These are phyloP conservation scores for Lyophyllum decastes DNA, from an alignment of 768 basidiomycete genomes.

Conservation along the genomic window DNA sequence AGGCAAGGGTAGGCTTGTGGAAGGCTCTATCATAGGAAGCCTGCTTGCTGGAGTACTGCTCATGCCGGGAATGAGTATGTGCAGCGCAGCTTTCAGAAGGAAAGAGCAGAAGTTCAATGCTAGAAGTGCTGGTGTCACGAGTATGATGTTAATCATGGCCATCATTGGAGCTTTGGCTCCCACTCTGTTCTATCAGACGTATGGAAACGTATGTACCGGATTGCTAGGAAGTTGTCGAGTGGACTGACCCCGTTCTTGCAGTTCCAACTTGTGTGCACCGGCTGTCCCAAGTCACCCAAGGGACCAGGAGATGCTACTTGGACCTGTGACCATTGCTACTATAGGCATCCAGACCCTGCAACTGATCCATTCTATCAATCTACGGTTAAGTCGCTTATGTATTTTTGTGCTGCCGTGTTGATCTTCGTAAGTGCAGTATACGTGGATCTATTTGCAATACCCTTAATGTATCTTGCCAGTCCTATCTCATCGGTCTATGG, in stretches of 20 bases:
- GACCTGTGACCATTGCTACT: conserved; percentile 92
- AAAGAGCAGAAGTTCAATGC: conserved; percentile 99
- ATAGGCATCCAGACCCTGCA: conserved; percentile 91
- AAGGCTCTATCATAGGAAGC: conserved; percentile 95
- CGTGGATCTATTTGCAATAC: background rate
- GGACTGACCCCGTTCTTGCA: conserved; percentile 30
- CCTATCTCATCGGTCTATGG: conserved; percentile 96
- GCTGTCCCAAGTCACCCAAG: conserved; percentile 60
- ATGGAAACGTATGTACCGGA: conserved; percentile 81
- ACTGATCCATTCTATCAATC: conserved; percentile 96
- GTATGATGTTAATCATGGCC: conserved; percentile 99
- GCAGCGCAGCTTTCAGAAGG: conserved; percentile 79
- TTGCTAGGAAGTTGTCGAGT: background rate
- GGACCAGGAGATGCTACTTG: conserved; percentile 55
- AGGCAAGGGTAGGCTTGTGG: conserved; percentile 90
- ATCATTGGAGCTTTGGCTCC: conserved; percentile 95
- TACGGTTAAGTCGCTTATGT: conserved; percentile 95
- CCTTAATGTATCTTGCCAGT: conserved; percentile 46
- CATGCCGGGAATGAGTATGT: conserved; percentile 98
- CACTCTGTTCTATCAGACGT: conserved; percentile 97
- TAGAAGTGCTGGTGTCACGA: conserved; percentile 98
- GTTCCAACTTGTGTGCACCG: conserved; percentile 88
- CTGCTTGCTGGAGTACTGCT: conserved; percentile 93
- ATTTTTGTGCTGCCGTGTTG: conserved; percentile 89
- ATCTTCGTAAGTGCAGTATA: conserved; percentile 67